Conservation (phyloP, 192 early-diverging fungal genomes). For the Backusella tarrabulga region DNA sequence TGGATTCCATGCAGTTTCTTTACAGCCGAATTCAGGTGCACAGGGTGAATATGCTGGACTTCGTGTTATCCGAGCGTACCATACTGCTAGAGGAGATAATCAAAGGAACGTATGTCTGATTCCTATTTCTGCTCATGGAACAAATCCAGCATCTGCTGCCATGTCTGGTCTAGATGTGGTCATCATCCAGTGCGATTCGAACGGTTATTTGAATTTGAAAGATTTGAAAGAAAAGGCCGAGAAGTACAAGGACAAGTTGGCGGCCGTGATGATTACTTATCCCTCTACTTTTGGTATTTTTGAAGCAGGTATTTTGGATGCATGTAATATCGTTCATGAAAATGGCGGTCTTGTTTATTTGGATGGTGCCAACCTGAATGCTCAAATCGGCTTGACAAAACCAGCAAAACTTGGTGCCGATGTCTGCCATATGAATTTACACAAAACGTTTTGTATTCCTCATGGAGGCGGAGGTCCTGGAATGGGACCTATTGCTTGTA, state of each 20-base stretch:
- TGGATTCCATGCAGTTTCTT: slow-evolving; percentile 87
- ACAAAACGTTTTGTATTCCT: slow-evolving; percentile 99
- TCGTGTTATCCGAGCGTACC: slow-evolving; percentile 89
- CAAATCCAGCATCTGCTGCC: slow-evolving; percentile 97
- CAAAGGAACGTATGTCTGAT: slow-evolving; percentile 94
- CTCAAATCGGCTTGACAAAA: slow-evolving; percentile 79
- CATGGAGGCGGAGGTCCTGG: slow-evolving; percentile 99
- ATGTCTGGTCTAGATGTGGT: slow-evolving; percentile 97
- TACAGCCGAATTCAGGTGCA: slow-evolving; percentile 99
- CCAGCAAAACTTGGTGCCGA: slow-evolving; percentile 97
- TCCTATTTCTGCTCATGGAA: slow-evolving; percentile 98
- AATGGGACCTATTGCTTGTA: slow-evolving; percentile 93
- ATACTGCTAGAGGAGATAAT: slow-evolving; percentile 73
- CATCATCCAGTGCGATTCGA: slow-evolving; percentile 85
- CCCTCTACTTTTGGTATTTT: slow-evolving; percentile 99
- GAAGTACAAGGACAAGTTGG: slow-evolving; percentile 82
- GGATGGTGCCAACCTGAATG: slow-evolving; percentile 94
- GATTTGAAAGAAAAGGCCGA: slow-evolving; percentile 88
- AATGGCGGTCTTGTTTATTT: slow-evolving; percentile 98
- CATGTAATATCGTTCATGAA: slow-evolving; percentile 87
- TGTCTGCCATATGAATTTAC: slow-evolving; percentile 99
- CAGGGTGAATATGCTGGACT: slow-evolving; percentile 99
- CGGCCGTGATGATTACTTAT: slow-evolving; percentile 99
- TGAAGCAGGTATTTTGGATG: slow-evolving; percentile 83
- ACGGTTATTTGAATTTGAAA: slow-evolving; percentile 89